Evolutionary conservation across 2,329 filamentous ascomycete species (phyloP).

Genomic region (Fusarium praegraminearum): DNA sequence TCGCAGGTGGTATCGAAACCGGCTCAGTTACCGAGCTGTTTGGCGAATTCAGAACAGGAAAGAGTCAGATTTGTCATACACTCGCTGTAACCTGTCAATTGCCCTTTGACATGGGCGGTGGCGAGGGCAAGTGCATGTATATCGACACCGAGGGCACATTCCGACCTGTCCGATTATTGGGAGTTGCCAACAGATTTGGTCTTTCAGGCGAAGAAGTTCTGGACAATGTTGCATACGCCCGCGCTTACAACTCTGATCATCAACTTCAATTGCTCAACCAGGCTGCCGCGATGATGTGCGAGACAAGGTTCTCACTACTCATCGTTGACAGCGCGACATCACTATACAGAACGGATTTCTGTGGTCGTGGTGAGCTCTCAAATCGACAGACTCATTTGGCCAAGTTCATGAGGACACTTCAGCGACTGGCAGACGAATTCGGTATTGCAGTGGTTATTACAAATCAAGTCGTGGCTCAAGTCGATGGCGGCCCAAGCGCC

Average conservation of each 20-base stretch:
- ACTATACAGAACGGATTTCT: constrained; percentile 95
- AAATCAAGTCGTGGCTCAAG: constrained; percentile 98
- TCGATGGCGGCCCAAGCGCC: constrained; percentile 92
- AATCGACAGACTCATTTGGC: constrained; percentile 89
- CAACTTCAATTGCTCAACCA: constrained; percentile 95
- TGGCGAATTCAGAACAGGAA: constrained; percentile 96
- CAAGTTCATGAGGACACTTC: constrained; percentile 88
- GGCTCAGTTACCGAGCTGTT: constrained; percentile 98
- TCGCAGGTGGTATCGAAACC: constrained; percentile 95
- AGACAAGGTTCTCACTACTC: constrained; percentile 95
- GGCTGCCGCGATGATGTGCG: constrained; percentile 98
- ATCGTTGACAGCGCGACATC: constrained; percentile 97
- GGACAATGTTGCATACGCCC: constrained; percentile 97
- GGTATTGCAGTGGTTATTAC: constrained; percentile 98
- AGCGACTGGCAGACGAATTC: constrained; percentile 84
- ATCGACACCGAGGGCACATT: constrained; percentile 99
- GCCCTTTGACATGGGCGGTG: constrained; percentile 98
- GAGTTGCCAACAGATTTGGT: constrained; percentile 93
- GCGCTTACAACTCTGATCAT: constrained; percentile 98
- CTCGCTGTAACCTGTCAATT: constrained; percentile 98
- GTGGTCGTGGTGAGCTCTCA: constrained; percentile 96
- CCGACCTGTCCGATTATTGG: constrained; percentile 87
- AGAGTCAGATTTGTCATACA: constrained; percentile 98
- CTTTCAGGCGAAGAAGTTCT: constrained; percentile 96
- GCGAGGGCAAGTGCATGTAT: constrained; percentile 97